Base-by-base conservation (phyloP, 257 asterid genomes). In the Craterostigma plantagineum region DNA sequence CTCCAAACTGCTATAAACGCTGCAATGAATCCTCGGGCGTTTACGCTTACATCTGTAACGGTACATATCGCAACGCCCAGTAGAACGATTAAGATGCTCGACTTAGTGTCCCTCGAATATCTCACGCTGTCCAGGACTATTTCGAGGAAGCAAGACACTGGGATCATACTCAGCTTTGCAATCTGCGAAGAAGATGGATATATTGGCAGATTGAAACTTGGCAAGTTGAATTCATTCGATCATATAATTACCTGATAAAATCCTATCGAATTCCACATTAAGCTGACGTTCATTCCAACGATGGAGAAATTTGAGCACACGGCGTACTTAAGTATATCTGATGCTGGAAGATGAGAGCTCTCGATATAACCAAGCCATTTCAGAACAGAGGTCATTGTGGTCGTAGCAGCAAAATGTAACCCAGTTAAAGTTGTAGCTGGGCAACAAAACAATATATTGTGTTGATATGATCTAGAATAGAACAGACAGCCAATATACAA, bases 211-310 rank as follows among this genome's bases (percentile, higher is more conserved):
- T 23, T 23, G 6, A 23, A 23, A 2, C 30, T 23, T 23, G 30
- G 30, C 6, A n/a, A n/a, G n/a, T n/a, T 23, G 6, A 6, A 23
- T 2, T 23, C 4, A 23, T 2, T 23, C 6, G 30, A 23, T 2
- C 6, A 23, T 2, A 23, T 23, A n/a, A n/a, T n/a, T 23, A 73
- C 91, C 91, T 77, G 83, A 61, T 77, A 77, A 50, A 77, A 77
- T 58, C 91, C 83, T 35, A 77, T 82, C 2, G 91, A 73, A 56
- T 77, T 77, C 91, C 91, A 77, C 91, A 73, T 77, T 16, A 77
- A 53, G 50, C 83, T 72, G 34, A 76, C 79, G n/a, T 76, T 76
- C 90, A 72, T 72, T 50, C 87, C 81, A 45, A 76, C 81, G 33
- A 76, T 64, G 34, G 90, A 72, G 62, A 76, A 69, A 48, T 72